Base-by-base conservation (phyloP, 2,329 filamentous ascomycete genomes). In the Paraconiothyrium brasiliense region DNA sequence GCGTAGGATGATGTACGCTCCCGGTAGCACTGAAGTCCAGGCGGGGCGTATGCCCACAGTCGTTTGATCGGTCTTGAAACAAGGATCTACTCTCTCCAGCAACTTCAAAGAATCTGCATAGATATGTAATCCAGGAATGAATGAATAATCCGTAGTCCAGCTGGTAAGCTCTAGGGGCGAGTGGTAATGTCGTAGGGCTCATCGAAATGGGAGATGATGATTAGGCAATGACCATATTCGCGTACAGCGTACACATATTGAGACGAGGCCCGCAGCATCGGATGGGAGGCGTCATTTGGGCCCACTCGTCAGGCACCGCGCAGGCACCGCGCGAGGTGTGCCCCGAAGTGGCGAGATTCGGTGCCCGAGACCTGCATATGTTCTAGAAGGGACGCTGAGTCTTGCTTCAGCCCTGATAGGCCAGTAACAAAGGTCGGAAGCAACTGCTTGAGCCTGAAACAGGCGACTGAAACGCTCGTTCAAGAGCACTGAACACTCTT, bases 341-440 rank as follows among this genome's bases (percentile, higher is more conserved):
- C 20, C 54, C 54, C 32, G 27, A 48, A 37, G 54, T 48, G 54
- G 54, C 54, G 32, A 56, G 20, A 37, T 48, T 47, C 54, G 54
- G 54, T 56, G 43, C 34, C 54, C 54, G 54, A 56, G 54, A 35
- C 54, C 32, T 35, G 43, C 30, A 47, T 20, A 27, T 47, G 43
- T 20, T 56, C 54, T 47, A 47, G 52, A 47, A 34, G 46, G 16
- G 16, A 22, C 41, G 35, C 27, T 41, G 27, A 47, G 16, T 27
- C 14, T 16, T 34, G 16, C n/a, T 34, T 24, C n/a, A n/a, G 37
- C 30, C 10, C 41, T 35, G 16, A 27, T 47, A 56, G 30, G 54
- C 16, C 51, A 44, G 24, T 3, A 24, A 56, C 16, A 24, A 55
- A 32, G 27, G 20, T 41, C 30, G 54, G 20, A 20, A 44, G 27